Percentiles rank a stretch among this genome's conserved stretches.
Evolutionary conservation across 2,329 filamentous ascomycete species (phyloP).

Genomic region (Exophiala bonariae): DNA sequence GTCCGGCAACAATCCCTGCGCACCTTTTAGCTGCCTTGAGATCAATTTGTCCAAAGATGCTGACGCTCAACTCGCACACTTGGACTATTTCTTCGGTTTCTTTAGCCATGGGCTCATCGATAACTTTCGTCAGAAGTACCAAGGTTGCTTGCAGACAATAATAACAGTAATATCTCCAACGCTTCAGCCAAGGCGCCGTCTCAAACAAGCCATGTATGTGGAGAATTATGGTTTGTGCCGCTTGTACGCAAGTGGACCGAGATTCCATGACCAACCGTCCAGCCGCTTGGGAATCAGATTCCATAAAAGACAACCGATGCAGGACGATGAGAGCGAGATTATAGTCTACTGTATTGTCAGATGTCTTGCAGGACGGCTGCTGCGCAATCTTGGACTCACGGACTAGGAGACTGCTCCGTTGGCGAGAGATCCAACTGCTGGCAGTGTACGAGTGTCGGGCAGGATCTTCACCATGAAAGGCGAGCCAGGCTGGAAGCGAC

Average conservation of each 20-base stretch:
- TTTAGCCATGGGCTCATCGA: not conserved
- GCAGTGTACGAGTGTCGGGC: not conserved
- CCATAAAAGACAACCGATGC: not conserved
- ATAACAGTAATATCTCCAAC: constrained; percentile 15
- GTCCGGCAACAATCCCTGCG: not conserved
- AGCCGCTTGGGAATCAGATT: not conserved
- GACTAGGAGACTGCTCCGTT: not conserved
- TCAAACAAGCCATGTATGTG: constrained; percentile 29
- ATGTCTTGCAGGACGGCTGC: no score
- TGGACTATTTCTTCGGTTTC: not conserved
- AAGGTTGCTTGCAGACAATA: constrained; percentile 1
- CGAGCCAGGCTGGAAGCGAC: not conserved
- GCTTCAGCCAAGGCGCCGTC: constrained; percentile 12
- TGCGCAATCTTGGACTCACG: constrained; percentile 2
- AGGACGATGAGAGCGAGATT: constrained; percentile 6
- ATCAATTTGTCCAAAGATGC: not conserved
- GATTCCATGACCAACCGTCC: constrained; percentile 4
- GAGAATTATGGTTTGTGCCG: constrained; percentile 27
- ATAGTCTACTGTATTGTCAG: constrained; percentile 6
- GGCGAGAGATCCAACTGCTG: not conserved
- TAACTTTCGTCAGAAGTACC: constrained; percentile 15
- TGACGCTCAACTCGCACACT: not conserved
- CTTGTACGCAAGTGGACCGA: constrained; percentile 29
- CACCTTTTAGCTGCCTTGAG: not conserved
- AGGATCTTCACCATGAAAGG: not conserved